Evolutionary conservation across 768 basidiomycete species (phyloP), one percentile per base, ranked within the genome.

Genomic region (Sporobolomyces pararoseus): DNA sequence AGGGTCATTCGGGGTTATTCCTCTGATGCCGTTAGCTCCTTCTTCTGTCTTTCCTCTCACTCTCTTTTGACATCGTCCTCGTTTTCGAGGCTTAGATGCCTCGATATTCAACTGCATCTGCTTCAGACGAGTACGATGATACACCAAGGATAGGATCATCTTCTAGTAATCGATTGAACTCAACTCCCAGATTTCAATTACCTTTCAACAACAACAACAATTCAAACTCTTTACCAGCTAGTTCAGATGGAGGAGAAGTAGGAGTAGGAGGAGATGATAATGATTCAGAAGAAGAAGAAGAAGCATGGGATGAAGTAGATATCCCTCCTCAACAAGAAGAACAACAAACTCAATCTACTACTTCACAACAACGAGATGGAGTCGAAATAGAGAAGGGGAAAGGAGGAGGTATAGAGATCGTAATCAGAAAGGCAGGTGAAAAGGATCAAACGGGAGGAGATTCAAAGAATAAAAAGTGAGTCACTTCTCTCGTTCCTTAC

Each of bases 341-440:
- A 42, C 10, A 42, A 9, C 64, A 10, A 29, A 59, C 23, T 54
- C 58, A 3, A 58, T 66, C 12, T 62, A 65, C 7, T 31, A 59
- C 29, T 32, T 42, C 29, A 21, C 29, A 32, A 34, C 32, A 42
- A 46, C 27, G 46, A 57, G 23, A 25, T 51, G 35, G 47, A 57
- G 47, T 31, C n/a, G n/a, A n/a, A 7, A 35, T 59, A 29, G 10
- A 27, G 10, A 17, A 23, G 32, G 49, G 34, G 5, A 50, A 59
- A 23, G 42, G 17, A 46, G 65, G 59, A 53, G 75, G 60, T 46
- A 82, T 91, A 39, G 88, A 91, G 82, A 88, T 91, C 65, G 88
- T 86, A 1, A 82, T 90, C 81, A 85, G 9, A 37, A 42, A 58
- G 37, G 32, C n/a, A 9, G 16, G 37, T 13, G 7, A 46, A n/a